Conservation (phyloP, 2,329 filamentous ascomycete species). For the Pseudogymnoascus sp. region DNA sequence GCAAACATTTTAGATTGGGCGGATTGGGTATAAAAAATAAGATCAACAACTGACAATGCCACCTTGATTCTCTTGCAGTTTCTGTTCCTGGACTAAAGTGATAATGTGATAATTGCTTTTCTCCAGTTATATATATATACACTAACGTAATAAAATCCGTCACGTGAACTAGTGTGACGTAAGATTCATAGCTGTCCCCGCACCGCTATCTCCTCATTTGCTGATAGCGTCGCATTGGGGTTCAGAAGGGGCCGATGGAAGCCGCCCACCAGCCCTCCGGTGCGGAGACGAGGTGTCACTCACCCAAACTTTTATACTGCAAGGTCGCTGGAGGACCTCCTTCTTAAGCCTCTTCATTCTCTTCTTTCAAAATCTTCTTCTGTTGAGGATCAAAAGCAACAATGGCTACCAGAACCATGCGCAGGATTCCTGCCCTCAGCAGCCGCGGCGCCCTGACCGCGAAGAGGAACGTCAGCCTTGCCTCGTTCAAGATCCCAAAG, state of each 20-base stretch:
- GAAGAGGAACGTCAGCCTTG: neutral
- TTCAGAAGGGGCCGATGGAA: neutral
- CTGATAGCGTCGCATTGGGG: slow-evolving; percentile 8
- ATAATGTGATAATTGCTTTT: slow-evolving; percentile 1
- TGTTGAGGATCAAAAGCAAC: neutral
- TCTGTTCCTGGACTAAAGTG: no score
- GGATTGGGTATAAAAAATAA: slow-evolving; percentile 4
- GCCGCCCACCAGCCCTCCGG: neutral
- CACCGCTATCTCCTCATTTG: slow-evolving; percentile 12
- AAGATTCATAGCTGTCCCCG: slow-evolving; percentile 8
- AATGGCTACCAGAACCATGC: slow-evolving; percentile 3
- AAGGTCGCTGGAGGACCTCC: neutral
- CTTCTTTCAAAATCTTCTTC: neutral
- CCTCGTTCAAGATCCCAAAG: slow-evolving; percentile 76
- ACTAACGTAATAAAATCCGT: slow-evolving; percentile 1
- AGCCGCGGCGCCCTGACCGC: neutral
- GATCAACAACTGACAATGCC: neutral
- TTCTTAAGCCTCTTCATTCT: neutral
- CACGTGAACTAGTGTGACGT: slow-evolving; percentile 9
- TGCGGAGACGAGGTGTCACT: slow-evolving; percentile 2
- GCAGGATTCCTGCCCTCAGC: slow-evolving; percentile 6
- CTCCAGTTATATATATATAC: neutral
- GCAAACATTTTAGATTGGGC: neutral
- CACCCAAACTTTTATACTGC: neutral
- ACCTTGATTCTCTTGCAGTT: neutral